Percentiles rank a stretch among this genome's conserved stretches.
phyloP scores from a whole-genome alignment of 169 alveolate genomes.

The Eimeria mitis region DNA sequence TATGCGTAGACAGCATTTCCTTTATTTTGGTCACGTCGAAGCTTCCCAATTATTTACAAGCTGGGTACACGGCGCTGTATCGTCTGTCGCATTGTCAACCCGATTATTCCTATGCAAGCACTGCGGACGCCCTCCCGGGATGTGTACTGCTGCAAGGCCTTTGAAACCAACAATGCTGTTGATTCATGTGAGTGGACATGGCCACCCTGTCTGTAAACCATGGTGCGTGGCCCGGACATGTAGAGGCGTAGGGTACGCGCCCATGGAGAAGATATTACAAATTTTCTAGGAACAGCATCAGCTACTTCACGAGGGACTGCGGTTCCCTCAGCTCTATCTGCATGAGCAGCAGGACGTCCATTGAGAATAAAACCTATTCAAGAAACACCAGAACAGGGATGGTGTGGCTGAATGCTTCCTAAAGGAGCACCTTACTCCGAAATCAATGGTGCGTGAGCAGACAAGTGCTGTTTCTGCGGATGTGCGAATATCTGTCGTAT shows the following conservation, averaged over 20 bases:
- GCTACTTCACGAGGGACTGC: not conserved
- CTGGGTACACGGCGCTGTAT: not conserved
- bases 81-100: not conserved
- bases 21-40: not conserved
- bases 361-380: not conserved
- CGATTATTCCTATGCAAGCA: not conserved
- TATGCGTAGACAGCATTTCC: not conserved
- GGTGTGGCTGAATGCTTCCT: not conserved
- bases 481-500: not conserved
- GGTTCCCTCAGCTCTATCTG: not conserved
- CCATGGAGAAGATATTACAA: not conserved
- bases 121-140: not conserved
- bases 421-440: not conserved
- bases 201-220: not conserved
- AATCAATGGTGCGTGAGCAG: not conserved
- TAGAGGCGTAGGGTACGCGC: not conserved
- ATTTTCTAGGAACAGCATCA: not conserved
- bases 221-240: not conserved
- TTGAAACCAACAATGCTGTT: not conserved
- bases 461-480: not conserved
- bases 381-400: not conserved
- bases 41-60: not conserved
- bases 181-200: not conserved
- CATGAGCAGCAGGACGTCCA: not conserved
- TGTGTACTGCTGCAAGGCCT: not conserved